phyloP scores from a whole-genome alignment of 2,329 filamentous ascomycete species.

The Aspergillus sclerotialis region DNA sequence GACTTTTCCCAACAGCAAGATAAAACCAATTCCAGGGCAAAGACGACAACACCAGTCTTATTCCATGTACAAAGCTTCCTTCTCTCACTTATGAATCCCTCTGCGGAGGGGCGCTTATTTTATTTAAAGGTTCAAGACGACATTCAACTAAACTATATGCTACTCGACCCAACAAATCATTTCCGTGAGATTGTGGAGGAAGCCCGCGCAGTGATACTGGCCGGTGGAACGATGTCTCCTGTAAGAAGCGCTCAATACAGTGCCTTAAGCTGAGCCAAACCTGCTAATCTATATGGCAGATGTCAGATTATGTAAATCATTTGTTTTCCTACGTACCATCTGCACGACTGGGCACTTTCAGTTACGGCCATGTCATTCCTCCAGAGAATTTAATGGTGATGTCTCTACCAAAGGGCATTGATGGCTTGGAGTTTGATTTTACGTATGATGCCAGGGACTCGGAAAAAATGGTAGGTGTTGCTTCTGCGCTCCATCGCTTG shows the following conservation, averaged over 20 bases:
- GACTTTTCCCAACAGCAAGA: constrained; percentile 52
- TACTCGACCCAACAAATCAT: constrained; percentile 84
- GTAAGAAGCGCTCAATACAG: constrained; percentile 29
- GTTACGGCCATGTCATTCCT: constrained; percentile 92
- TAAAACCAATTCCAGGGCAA: constrained; percentile 20
- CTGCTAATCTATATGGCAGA: constrained; percentile 35
- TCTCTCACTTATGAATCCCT: constrained; percentile 76
- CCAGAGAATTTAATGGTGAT: constrained; percentile 71
- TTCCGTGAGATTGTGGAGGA: constrained; percentile 82
- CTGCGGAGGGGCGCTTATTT: constrained; percentile 58
- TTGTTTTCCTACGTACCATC: constrained; percentile 68
- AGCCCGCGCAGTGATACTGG: constrained; percentile 80
- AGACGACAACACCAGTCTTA: constrained; percentile 45
- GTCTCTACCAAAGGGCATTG: constrained; percentile 51
- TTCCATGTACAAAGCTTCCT: constrained; percentile 65
- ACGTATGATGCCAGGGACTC: constrained; percentile 72
- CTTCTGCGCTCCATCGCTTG: neutral
- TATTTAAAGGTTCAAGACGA: constrained; percentile 41
- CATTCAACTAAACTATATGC: constrained; percentile 69
- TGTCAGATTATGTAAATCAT: constrained; percentile 80
- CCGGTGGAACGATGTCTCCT: constrained; percentile 95
- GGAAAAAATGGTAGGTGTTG: constrained; percentile 48
- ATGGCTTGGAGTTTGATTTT: constrained; percentile 65
- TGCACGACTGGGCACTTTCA: constrained; percentile 67
- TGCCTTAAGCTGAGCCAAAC: constrained; percentile 6